Evolutionary conservation across 306 rosid species (phyloP), one percentile per base, ranked within the genome.

Genomic region (Trichosanthes truncata): DNA sequence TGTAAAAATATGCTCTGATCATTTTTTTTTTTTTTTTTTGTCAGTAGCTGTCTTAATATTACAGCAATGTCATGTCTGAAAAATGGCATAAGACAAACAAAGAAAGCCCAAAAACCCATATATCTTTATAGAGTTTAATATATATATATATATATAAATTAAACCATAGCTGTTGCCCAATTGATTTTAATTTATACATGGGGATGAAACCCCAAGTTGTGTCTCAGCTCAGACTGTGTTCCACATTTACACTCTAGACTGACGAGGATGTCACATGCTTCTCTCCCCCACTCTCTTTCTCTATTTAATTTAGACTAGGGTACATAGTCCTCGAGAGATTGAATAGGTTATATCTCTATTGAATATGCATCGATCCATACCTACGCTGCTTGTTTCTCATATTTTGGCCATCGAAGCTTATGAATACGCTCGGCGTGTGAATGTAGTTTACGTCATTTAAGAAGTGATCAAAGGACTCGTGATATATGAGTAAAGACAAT

Each of bases 181-280:
- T 60, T 61, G 40, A 29, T 31, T 26, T 26, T 55, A 13, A 61
- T 61, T 26, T 61, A 61, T 11, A 46, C 20, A 59, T 25, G 4
- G 41, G 21, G 18, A 62, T 62, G 21, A 62, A 29, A 62, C 33
- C 48, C 73, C n/a, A 66, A 17, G 52, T 68, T 40, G 74, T 68
- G 45, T 26, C 3, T 66, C 11, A n/a, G 23, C 59, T 51, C 41
- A 29, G 29, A 20, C 21, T 51, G 0, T 17, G 61, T 74, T 74
- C 78, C 59, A 49, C 62, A 51, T 74, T 74, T 31, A 29, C 78
- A 74, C 62, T 17, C 60, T 17, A 49, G 10, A 49, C 17, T 74
- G 78, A 74, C 60, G 45, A 51, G 78, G 78, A 74, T 31, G 5
- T 0, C 78, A 74, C 78, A 74, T 74, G 78, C 46, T 73, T 48